Base-by-base conservation (phyloP, 768 basidiomycete genomes). In the Kwoniella bestiolae region DNA sequence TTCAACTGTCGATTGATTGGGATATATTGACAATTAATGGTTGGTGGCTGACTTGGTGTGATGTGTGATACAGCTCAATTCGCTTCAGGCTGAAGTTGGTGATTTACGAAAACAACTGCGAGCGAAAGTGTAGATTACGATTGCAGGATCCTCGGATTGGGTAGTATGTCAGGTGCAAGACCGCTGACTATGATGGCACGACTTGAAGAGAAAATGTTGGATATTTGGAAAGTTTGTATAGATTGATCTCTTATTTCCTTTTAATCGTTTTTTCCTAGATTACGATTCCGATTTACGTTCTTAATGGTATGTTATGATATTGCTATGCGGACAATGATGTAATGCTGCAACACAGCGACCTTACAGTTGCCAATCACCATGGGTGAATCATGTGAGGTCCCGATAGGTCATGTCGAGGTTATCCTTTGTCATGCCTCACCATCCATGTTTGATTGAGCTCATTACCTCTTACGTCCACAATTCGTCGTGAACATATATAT, bases 31-130 rank as follows among this genome's bases (percentile, higher is more conserved):
- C n/a, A n/a, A n/a, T n/a, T n/a, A n/a, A n/a, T n/a, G n/a, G n/a
- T n/a, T n/a, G n/a, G n/a, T n/a, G n/a, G n/a, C n/a, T n/a, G n/a
- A n/a, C n/a, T n/a, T n/a, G n/a, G n/a, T n/a, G n/a, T n/a, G n/a
- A n/a, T n/a, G n/a, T n/a, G n/a, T n/a, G n/a, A n/a, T n/a, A n/a
- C 49, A 75, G 77, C 66, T 78, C 47, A 78, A 78, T 64, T 75
- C 77, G 35, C 61, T 78, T 3, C 77, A 78, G 59, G 74, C 74
- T 38, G 77, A 78, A 63, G 75, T 76, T 25, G 74, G 68, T 2
- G 77, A 78, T 50, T 50, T 78, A 46, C 44, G 77, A 29, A 78
- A 78, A 53, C 77, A 78, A 62, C 66, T 77, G 6, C 69, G 76
- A 34, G 9, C 59, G 5, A 65, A 50, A 31, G 56, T 56, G 28